Evolutionary conservation across 2,329 filamentous ascomycete genomes (phyloP), one percentile per base, ranked within the genome.

Genomic region (Sarocladium strictum): DNA sequence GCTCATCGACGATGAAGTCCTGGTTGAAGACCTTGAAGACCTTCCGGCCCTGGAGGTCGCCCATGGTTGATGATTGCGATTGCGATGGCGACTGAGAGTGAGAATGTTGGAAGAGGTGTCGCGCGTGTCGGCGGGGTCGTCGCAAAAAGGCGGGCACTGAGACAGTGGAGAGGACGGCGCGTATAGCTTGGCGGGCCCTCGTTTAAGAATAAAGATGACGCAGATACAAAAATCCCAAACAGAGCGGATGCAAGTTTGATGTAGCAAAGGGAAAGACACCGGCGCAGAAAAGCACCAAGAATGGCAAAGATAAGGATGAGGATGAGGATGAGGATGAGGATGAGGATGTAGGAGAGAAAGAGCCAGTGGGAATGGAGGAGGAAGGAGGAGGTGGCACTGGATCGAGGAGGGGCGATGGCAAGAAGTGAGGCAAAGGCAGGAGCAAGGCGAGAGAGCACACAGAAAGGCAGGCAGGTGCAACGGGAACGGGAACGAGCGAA

Each of bases 21-120:
- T 99, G 94, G 80, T 97, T 97, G 77, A 99, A 99, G 71, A 99
- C 92, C 85, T 96, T 96, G 82, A 96, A 97, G 73, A 93, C 84
- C 81, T 96, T 97, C 74, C 91, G 87, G 68, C 47, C 47, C 26
- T 32, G 32, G 29, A 58, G 53, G 40, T 58, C 57, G 6, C 51
- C 32, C 57, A 58, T 58, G 32, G 29, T 53, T 51, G 47, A 26
- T 33, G 47, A 35, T 35, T 51, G 47, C 21, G 14, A 21, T n/a
- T 23, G 10, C 37, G 37, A 19, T n/a, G n/a, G 21, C 9, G 21
- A 21, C 24, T 27, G 11, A 17, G n/a, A 24, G 14, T 24, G 15
- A 11, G 43, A 32, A 7, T n/a, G 14, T 9, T 11, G 27, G 26
- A 12, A 32, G 43, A 9, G 24, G 7, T 27, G 10, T 17, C 6